Conservation (phyloP, 371 early-diverging fungal species). For the Antonospora locustae region DNA sequence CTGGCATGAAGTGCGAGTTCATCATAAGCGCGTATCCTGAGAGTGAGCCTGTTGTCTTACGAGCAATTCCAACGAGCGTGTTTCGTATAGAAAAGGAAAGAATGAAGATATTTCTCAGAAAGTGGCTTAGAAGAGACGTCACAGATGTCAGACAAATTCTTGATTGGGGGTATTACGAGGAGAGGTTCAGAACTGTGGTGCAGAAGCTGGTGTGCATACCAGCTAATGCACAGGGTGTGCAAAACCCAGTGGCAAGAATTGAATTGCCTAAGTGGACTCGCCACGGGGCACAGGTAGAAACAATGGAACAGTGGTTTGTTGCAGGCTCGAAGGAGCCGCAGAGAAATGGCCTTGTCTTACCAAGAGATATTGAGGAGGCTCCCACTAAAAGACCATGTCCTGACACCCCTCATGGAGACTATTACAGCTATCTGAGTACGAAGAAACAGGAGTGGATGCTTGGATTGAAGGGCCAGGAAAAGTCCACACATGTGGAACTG, state of each 20-base stretch:
- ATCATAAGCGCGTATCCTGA: conserved; percentile 73
- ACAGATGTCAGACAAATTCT: conserved; percentile 72
- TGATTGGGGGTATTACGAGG: conserved; percentile 95
- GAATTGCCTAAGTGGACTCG: conserved; percentile 73
- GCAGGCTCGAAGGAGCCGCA: no score
- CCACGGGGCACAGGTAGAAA: neutral
- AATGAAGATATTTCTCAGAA: conserved; percentile 67
- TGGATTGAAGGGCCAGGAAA: no score
- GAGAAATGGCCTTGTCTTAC: no score
- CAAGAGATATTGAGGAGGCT: conserved; percentile 30
- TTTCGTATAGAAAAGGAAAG: conserved; percentile 69
- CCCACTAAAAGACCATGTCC: no score
- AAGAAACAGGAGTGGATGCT: no score
- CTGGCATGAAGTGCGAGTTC: conserved; percentile 84
- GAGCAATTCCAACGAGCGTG: conserved; percentile 85
- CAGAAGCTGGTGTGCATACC: conserved; percentile 94
- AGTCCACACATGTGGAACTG: no score
- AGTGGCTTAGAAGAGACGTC: conserved; percentile 66
- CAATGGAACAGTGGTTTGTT: no score
- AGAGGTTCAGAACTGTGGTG: conserved; percentile 80
- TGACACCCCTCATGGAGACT: no score
- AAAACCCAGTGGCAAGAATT: conserved; percentile 74
- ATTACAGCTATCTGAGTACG: no score
- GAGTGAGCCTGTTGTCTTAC: conserved; percentile 74
- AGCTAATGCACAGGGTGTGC: conserved; percentile 81